Evolutionary conservation across 306 rosid species (phyloP).

Genomic region (Trifolium pratense): DNA sequence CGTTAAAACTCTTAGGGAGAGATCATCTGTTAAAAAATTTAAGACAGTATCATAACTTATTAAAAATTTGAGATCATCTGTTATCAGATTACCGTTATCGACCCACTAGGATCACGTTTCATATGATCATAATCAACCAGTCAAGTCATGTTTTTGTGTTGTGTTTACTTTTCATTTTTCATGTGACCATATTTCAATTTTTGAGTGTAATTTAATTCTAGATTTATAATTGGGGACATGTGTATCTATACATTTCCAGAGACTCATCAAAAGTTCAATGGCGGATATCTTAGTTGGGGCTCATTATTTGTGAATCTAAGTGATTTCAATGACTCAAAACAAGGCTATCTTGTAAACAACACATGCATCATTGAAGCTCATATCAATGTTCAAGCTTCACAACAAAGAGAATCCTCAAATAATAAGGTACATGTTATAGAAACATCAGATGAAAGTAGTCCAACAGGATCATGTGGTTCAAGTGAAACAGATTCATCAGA

Average conservation of each 20-base stretch:
- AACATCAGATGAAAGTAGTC: constrained; percentile 34
- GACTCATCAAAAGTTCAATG: constrained; percentile 85
- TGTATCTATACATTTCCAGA: constrained; percentile 41
- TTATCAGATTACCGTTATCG: too few species aligned
- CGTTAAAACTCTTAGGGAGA: too few species aligned
- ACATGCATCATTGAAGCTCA: constrained; percentile 83
- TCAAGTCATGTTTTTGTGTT: too few species aligned
- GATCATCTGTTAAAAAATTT: too few species aligned
- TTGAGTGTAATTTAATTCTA: too few species aligned
- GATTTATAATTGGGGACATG: neutral
- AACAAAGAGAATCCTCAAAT: neutral
- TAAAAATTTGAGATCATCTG: too few species aligned
- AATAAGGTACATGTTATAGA: neutral
- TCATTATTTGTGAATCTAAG: constrained; percentile 71
- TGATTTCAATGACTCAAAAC: constrained; percentile 65
- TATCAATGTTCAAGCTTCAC: constrained; percentile 47
- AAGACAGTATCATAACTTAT: too few species aligned
- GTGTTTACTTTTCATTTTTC: too few species aligned
- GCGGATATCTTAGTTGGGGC: constrained; percentile 87
- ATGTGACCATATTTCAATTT: too few species aligned
- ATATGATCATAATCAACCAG: too few species aligned
- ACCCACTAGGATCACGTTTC: too few species aligned
- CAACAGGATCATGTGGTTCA: neutral
- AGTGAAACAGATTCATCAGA: constrained; percentile 30
- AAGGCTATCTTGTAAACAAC: constrained; percentile 76